Evolutionary conservation across 441 rosid genomes (phyloP).

Genomic region (Erodium chrysanthum): DNA sequence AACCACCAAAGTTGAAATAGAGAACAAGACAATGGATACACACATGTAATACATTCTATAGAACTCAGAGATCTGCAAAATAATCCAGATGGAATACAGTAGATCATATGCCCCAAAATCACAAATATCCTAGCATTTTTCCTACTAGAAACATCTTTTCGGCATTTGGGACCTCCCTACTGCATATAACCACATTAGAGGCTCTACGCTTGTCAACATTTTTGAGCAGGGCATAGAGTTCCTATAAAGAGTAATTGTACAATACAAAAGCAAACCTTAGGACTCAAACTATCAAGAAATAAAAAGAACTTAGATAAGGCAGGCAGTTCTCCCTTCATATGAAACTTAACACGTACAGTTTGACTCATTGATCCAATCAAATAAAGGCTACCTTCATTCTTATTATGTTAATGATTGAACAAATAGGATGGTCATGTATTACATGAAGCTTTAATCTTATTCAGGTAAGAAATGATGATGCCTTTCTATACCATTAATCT

Average conservation of each 20-base stretch:
- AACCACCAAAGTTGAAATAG: neutral
- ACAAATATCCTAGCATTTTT: neutral
- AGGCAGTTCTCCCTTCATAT: no score
- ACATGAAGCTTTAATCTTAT: neutral
- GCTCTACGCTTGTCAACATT: no score
- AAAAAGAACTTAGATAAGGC: no score
- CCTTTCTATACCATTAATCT: neutral
- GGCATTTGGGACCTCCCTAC: no score
- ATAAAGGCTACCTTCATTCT: neutral
- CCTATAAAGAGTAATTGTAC: no score
- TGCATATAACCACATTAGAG: no score
- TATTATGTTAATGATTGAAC: neutral
- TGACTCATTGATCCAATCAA: neutral
- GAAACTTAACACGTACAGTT: no score
- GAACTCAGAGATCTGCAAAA: neutral
- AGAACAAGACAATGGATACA: neutral
- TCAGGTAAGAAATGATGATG: neutral
- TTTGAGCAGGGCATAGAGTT: no score
- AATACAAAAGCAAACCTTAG: no score
- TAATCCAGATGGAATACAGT: neutral
- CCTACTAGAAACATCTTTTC: neutral
- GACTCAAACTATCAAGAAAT: no score
- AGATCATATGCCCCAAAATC: neutral
- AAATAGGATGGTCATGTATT: neutral
- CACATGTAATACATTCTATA: neutral